phyloP scores from a whole-genome alignment of 495 filamentous ascomycete genomes.

The Daldinia bambusicola region DNA sequence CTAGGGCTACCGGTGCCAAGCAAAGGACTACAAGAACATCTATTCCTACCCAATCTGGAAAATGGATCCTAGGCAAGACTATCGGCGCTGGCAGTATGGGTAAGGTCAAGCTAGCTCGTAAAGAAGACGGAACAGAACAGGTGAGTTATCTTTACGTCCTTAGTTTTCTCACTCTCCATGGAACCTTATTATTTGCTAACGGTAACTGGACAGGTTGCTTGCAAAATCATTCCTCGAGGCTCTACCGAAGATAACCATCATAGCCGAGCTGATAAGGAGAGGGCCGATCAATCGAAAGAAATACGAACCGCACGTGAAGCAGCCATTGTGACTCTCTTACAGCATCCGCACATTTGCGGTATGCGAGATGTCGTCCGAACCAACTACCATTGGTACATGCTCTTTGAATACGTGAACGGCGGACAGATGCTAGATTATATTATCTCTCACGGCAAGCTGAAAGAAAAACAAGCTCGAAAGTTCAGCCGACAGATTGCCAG shows the following conservation, averaged over 20 bases:
- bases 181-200: conserved; percentile 19
- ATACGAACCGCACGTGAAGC: conserved; percentile 95
- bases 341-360: conserved; percentile 96
- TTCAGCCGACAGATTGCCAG: conserved; percentile 98
- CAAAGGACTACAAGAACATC: conserved; percentile 77
- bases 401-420: conserved; percentile 99
- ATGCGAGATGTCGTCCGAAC: conserved; percentile 96
- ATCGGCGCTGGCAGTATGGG: conserved; percentile 98
- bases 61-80: conserved; percentile 95
- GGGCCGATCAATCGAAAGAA: conserved; percentile 95
- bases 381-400: conserved; percentile 99
- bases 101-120: conserved; percentile 89
- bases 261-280: conserved; percentile 80
- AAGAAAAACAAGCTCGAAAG: conserved; percentile 98
- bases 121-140: conserved; percentile 82
- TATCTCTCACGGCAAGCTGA: conserved; percentile 95
- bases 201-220: conserved; percentile 74
- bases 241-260: conserved; percentile 81
- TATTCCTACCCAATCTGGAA: conserved; percentile 82
- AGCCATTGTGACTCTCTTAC: conserved; percentile 93
- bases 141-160: conserved; percentile 56
- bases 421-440: conserved; percentile 99
- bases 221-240: conserved; percentile 95
- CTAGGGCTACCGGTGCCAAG: conserved; percentile 57
- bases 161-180: conserved; percentile 1